Evolutionary conservation across 768 basidiomycete genomes (phyloP), one percentile per base, ranked within the genome.

Genomic region (Auricularia sp.): DNA sequence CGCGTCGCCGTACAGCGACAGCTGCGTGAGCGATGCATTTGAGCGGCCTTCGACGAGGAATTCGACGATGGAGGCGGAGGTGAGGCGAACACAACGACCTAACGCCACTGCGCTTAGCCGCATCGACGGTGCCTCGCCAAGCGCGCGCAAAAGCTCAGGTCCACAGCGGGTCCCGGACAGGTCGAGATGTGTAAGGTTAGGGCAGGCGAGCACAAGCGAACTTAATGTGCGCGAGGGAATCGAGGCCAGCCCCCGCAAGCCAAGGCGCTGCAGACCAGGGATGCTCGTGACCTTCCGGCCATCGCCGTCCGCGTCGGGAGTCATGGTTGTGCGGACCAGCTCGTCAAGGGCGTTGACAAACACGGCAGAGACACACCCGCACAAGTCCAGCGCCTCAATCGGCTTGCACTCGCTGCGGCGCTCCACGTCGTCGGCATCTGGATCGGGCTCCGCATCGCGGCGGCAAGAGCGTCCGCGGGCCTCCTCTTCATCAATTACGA

Each of bases 291-390:
- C 75, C 65, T 89, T 86, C 64, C 84, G 65, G 71, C 67, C 75
- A 63, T 67, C 66, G 18, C 66, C 68, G 13, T 71, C 76, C 36
- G 79, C 79, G 29, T 78, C 79, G 54, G 76, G 79, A 39, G 75
- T 75, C 54, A 83, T 81, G 6, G 74, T 29, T 69, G 29, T 81
- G 77, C 10, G 74, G 67, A 81, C 74, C 18, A 91, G 75, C 63
- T 93, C 90, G 33, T 84, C 82, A 68, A 98, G 82, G 1, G 90
- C 92, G 67, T 88, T 85, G 65, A 90, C 89, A 72, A 97, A 98
- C 1, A 94, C 89, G 24, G 85, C 84, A 71, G 91, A 94, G 75
- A 98, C 90, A 72, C 96, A 98, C 69, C 95, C 96, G 5, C 95
- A 98, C 63, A 98, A 77, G 73, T 99, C 96, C 62, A 96, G 80